Evolutionary conservation across 306 rosid genomes (phyloP).

Genomic region (Prinsepia uniflora): DNA sequence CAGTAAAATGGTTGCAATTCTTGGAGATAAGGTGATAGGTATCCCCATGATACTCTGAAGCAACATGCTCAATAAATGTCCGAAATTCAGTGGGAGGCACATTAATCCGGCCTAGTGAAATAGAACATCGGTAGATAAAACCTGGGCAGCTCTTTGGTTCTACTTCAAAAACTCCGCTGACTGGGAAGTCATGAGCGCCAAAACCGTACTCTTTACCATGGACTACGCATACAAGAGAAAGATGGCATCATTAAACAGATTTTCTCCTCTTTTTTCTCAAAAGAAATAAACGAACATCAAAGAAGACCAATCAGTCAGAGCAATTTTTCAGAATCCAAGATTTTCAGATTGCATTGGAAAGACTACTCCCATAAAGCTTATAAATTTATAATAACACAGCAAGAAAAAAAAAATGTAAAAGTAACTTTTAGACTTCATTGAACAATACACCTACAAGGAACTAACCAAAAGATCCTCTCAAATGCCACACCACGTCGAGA

Average conservation of each 20-base stretch:
- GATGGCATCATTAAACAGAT: slow-evolving; percentile 1
- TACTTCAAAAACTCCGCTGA: slow-evolving; percentile 96
- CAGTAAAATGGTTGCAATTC: slow-evolving; percentile 95
- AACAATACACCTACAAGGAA: neutral
- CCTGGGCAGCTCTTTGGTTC: slow-evolving; percentile 95
- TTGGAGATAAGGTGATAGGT: slow-evolving; percentile 92
- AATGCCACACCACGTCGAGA: neutral
- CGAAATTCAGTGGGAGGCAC: slow-evolving; percentile 61
- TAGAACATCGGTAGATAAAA: slow-evolving; percentile 62
- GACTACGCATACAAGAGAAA: slow-evolving; percentile 42
- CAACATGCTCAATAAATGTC: slow-evolving; percentile 62
- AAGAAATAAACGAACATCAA: slow-evolving; percentile 1
- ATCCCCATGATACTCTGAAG: slow-evolving; percentile 88
- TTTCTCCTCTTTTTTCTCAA: neutral
- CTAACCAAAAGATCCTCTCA: neutral
- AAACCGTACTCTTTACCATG: slow-evolving; percentile 94
- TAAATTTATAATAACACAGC: too few relatives aligned
- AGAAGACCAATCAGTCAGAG: slow-evolving; percentile 2
- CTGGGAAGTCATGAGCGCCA: slow-evolving; percentile 88
- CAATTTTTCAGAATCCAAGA: slow-evolving; percentile 1
- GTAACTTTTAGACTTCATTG: neutral
- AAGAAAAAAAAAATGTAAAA: neutral
- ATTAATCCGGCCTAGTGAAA: slow-evolving; percentile 56
- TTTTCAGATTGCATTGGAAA: neutral
- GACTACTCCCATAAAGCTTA: neutral